Base-by-base conservation (phyloP, 2,329 filamentous ascomycete species). In the Trichoderma atrobrunneum region DNA sequence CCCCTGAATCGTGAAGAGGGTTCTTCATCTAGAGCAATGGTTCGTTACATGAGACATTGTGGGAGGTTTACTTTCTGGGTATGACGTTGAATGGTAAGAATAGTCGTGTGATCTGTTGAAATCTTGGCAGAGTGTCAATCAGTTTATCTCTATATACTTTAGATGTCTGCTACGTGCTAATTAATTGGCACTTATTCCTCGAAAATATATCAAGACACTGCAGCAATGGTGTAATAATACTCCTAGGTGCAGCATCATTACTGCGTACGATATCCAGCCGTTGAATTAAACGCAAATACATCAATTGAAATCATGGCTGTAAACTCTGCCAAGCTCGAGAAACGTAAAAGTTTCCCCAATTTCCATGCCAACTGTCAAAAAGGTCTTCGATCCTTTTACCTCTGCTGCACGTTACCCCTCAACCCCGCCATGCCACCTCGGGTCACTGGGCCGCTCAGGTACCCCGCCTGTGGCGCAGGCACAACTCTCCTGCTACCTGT, bases 401-500 rank as follows among this genome's bases (percentile, higher is more conserved):
- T 60, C 57, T 43, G 24, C 30, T 43, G 43, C 43, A 30, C 2
- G 43, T 63, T 69, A 68, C 71, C 71, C 70, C 70, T 72, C 70
- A 61, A 72, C 70, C 70, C 71, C 71, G 71, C 70, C 64, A 72
- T 72, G 59, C 71, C 71, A 36, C 32, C 57, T 56, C 64, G n/a
- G 39, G 28, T 18, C 36, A 54, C 57, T 63, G 59, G 51, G 32
- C 59, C 59, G 59, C 32, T 64, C 59, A 64, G 51, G 39, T 70
- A 61, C 71, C 71, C 71, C 71, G 71, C 71, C 71, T 72, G 71
- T 72, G 66, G 67, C 66, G 66, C 71, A 70, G 59, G 71, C 67
- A 62, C 67, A 67, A 57, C 16, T 16, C 18, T 30, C 43, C 18
- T 30, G 18, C n/a, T 51, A 1, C 2, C 43, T 12, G 43, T 51